A percentile compares a stretch with the other conserved stretches of the same genome.
Conservation (phyloP, 1,284 basidiomycete species). For the Tilletia walkeri region DNA sequence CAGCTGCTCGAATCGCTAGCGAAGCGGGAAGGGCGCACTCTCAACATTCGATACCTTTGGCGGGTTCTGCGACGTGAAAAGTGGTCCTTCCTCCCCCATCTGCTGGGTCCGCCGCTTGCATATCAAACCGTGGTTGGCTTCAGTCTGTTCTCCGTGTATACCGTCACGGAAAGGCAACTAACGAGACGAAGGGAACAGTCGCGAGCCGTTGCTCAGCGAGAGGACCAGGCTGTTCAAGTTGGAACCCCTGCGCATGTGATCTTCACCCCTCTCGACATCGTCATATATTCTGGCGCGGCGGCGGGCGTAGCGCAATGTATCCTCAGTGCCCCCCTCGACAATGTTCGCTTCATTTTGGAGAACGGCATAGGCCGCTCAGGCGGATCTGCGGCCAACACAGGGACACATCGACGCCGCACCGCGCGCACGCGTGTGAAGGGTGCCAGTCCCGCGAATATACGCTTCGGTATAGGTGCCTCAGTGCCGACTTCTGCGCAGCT, state of each 20-base stretch:
- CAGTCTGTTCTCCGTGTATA: slow-evolving; percentile 55
- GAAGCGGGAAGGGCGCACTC: slow-evolving; percentile 51
- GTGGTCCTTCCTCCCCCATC: slow-evolving; percentile 32
- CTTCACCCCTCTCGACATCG: slow-evolving; percentile 47
- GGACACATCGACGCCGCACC: background rate
- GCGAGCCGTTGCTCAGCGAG: background rate
- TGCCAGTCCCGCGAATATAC: background rate
- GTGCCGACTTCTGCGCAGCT: background rate
- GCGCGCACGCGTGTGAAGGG: background rate
- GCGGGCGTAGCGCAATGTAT: slow-evolving; percentile 57
- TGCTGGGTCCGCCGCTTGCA: slow-evolving; percentile 53
- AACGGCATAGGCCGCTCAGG: slow-evolving; percentile 26
- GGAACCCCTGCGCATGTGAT: slow-evolving; percentile 5
- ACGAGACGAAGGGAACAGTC: slow-evolving; percentile 21
- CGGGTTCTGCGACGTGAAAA: slow-evolving; percentile 50
- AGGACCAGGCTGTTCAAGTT: slow-evolving; percentile 4
- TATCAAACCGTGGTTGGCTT: slow-evolving; percentile 56
- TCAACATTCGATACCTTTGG: slow-evolving; percentile 52
- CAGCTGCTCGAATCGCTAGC: slow-evolving; percentile 56
- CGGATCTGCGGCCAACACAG: background rate
- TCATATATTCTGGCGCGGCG: slow-evolving; percentile 48
- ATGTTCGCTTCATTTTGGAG: slow-evolving; percentile 56
- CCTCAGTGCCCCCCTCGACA: slow-evolving; percentile 57
- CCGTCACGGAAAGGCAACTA: slow-evolving; percentile 39
- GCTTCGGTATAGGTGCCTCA: slow-evolving; percentile 11